These are phyloP conservation scores for Halophytophthora polymorphica DNA, from an alignment of 352 stramenopile genomes.

Conservation along the genomic window DNA sequence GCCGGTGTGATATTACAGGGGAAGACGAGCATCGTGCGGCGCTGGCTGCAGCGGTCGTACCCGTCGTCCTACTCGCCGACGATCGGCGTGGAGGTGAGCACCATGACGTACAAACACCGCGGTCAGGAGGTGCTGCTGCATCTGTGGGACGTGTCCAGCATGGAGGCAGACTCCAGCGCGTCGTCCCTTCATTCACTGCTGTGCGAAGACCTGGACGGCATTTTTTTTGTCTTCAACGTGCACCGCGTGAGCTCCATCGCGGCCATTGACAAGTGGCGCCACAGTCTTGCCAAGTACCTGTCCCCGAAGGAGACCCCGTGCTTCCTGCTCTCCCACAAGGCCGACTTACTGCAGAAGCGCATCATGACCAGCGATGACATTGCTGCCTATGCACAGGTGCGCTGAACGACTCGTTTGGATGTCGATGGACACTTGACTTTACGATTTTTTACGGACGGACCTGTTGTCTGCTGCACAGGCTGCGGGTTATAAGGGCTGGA, in stretches of 20 bases:
- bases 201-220: conserved; percentile 75
- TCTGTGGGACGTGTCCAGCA: conserved; percentile 77
- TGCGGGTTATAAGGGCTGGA: conserved; percentile 75
- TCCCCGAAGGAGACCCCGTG: conserved; percentile 76
- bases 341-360: conserved; percentile 78
- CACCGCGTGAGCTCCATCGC: conserved; percentile 85
- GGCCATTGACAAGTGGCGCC: conserved; percentile 80
- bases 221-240: conserved; percentile 89
- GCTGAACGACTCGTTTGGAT: not conserved
- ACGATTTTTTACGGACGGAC: conserved; percentile 1
- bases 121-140: conserved; percentile 53
- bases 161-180: conserved; percentile 58
- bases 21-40: conserved; percentile 78
- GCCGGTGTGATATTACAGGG: conserved; percentile 31
- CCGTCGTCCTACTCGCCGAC: conserved; percentile 66
- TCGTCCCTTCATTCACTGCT: conserved; percentile 68
- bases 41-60: conserved; percentile 77
- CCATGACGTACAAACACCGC: conserved; percentile 41
- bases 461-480: conserved; percentile 20
- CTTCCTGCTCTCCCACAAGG: conserved; percentile 82
- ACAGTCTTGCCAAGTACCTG: conserved; percentile 65
- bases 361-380: conserved; percentile 88
- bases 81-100: conserved; percentile 74
- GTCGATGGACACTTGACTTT: not conserved
- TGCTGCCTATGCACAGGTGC: conserved; percentile 58